Conservation (phyloP, 441 rosid species). For the Isatis lusitanica region DNA sequence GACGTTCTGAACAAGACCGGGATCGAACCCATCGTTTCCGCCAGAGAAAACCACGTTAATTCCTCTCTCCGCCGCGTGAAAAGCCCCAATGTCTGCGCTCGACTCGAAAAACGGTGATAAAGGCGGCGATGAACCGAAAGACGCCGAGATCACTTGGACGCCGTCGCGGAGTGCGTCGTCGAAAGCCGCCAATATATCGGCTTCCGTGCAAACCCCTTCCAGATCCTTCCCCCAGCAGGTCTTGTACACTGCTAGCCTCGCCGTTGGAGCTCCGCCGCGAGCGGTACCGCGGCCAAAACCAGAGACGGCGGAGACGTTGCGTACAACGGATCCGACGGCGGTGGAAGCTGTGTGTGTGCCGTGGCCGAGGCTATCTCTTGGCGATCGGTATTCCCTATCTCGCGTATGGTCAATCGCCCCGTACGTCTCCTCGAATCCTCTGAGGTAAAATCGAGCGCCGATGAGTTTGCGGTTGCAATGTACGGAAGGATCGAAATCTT, state of each 20-base stretch:
- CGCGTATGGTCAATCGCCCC: conserved; percentile 34
- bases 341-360: conserved; percentile 37
- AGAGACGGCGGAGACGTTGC: conserved; percentile 38
- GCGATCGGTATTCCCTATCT: conserved; percentile 42
- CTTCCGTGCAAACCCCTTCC: conserved; percentile 45
- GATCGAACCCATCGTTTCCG: conserved; percentile 57
- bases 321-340: conserved; percentile 46
- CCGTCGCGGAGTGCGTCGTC: conserved; percentile 60
- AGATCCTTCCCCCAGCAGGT: conserved; percentile 47
- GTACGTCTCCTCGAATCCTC: conserved; percentile 42
- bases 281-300: conserved; percentile 52
- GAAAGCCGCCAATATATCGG: conserved; percentile 61
- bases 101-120: conserved; percentile 43
- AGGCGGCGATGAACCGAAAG: conserved; percentile 51
- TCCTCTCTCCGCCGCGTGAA: conserved; percentile 60
- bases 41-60: conserved; percentile 62
- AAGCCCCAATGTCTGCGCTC: conserved; percentile 47
- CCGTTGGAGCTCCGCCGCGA: conserved; percentile 66
- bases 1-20: conserved; percentile 47
- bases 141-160: conserved; percentile 55
- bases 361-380: conserved; percentile 28
- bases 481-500: conserved; percentile 44
- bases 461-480: conserved; percentile 63
- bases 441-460: conserved; percentile 60
- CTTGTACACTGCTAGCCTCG: conserved; percentile 63